A percentile compares a stretch with the other conserved stretches of the same genome.
phyloP scores from a whole-genome alignment of 805 yeast genomes.

The Saturnispora besseyi region DNA sequence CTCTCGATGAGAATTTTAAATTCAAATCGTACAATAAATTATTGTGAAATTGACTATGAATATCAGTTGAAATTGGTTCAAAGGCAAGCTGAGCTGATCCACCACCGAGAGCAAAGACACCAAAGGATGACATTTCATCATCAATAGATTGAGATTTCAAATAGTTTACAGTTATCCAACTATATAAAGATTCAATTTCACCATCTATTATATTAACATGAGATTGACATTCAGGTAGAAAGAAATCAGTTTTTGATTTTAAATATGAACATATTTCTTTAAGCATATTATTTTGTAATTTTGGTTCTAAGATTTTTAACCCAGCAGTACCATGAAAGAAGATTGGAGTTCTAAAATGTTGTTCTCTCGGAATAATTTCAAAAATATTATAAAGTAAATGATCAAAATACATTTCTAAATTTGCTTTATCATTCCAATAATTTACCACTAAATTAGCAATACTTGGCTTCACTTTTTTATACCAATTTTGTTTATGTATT shows the following conservation, averaged over 20 bases:
- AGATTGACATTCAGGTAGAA: conserved; percentile 49
- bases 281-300: conserved; percentile 35
- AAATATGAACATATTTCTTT: conserved; percentile 43
- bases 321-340: conserved; percentile 68
- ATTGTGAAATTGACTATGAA: conserved; percentile 25
- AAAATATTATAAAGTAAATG: conserved; percentile 40
- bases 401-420: conserved; percentile 45
- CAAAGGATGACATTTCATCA: conserved; percentile 37
- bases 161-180: conserved; percentile 59
- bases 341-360: conserved; percentile 54
- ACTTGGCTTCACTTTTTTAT: conserved; percentile 47
- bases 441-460: conserved; percentile 51
- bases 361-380: conserved; percentile 48
- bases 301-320: conserved; percentile 47
- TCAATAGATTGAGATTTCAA: conserved; percentile 33
- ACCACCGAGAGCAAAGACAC: conserved; percentile 56
- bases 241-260: conserved; percentile 38
- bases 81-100: conserved; percentile 59
- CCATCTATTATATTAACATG: conserved; percentile 58
- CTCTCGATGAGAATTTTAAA: conserved; percentile 27
- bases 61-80: conserved; percentile 42
- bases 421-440: conserved; percentile 38
- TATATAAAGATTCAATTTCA: conserved; percentile 55
- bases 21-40: conserved; percentile 38
- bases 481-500: conserved; percentile 32